These are phyloP conservation scores for Petunia secreta DNA, from an alignment of 257 asterid genomes.

Conservation along the genomic window DNA sequence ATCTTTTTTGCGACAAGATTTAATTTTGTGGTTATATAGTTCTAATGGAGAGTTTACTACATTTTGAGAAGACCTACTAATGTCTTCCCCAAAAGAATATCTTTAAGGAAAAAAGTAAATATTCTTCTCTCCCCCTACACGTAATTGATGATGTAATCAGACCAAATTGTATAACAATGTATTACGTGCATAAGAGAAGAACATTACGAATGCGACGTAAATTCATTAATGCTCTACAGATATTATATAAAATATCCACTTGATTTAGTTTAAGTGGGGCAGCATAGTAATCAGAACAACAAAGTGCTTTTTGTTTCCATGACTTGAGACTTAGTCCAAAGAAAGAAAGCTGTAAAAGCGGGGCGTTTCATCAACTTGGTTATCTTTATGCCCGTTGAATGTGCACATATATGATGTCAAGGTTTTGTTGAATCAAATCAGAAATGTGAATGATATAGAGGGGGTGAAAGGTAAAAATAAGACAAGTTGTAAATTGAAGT, in stretches of 20 bases:
- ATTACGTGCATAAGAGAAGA: constrained; percentile 17
- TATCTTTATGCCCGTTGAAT: neutral
- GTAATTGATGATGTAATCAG: neutral
- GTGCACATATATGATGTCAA: neutral
- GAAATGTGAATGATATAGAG: neutral
- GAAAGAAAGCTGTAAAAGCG: neutral
- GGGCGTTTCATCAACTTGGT: too few relatives aligned
- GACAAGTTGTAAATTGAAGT: constrained; percentile 5
- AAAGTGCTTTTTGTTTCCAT: neutral
- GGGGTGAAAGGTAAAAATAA: neutral
- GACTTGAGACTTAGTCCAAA: constrained; percentile 13
- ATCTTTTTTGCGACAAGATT: neutral
- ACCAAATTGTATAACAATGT: neutral
- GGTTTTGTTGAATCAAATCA: neutral
- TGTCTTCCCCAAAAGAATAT: neutral
- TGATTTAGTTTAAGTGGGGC: constrained; percentile 24
- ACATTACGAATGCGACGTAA: neutral
- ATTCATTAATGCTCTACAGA: constrained; percentile 10
- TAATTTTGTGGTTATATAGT: neutral
- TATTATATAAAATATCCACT: constrained; percentile 18
- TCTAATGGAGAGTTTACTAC: neutral
- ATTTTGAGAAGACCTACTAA: neutral
- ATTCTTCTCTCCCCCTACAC: neutral
- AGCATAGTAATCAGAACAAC: neutral
- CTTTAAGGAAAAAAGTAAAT: neutral